Percentiles rank a stretch among this genome's conserved stretches.
These are phyloP conservation scores for Leptodontidium sp. DNA, from an alignment of 2,329 filamentous ascomycete species.

Conservation along the genomic window DNA sequence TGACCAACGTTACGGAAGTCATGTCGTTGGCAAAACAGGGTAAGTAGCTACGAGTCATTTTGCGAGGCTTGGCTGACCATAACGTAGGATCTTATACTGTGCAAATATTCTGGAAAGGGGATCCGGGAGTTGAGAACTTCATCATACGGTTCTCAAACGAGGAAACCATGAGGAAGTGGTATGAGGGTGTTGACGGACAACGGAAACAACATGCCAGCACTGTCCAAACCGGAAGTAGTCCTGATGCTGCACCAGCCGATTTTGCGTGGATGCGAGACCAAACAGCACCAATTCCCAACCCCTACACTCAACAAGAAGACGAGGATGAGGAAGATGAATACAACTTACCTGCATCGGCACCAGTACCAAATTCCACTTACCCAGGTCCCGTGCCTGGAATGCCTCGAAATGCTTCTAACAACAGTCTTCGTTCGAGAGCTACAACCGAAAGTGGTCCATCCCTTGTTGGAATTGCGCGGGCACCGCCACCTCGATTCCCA, in stretches of 20 bases:
- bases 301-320: slow-evolving; percentile 71
- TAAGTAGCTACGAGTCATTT: slow-evolving; percentile 53
- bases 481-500: slow-evolving; percentile 76
- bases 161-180: slow-evolving; percentile 94
- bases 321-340: slow-evolving; percentile 67
- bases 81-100: slow-evolving; percentile 84
- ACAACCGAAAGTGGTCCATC: slow-evolving; percentile 75
- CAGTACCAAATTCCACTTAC: slow-evolving; percentile 49
- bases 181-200: slow-evolving; percentile 78
- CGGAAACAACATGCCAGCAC: slow-evolving; percentile 67
- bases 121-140: slow-evolving; percentile 95
- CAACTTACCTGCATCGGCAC: slow-evolving; percentile 41
- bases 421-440: slow-evolving; percentile 78
- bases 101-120: slow-evolving; percentile 98
- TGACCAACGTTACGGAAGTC: slow-evolving; percentile 98
- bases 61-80: background rate
- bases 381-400: slow-evolving; percentile 56
- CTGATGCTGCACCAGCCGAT: slow-evolving; percentile 59
- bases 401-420: slow-evolving; percentile 76
- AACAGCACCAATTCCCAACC: slow-evolving; percentile 76
- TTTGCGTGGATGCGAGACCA: slow-evolving; percentile 82
- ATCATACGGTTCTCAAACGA: slow-evolving; percentile 93
- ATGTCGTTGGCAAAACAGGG: slow-evolving; percentile 86
- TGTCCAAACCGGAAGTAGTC: slow-evolving; percentile 55
- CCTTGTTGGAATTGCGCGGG: slow-evolving; percentile 63